These are phyloP conservation scores for Paramecium sonneborni DNA, from an alignment of 73 alveolate genomes.

Conservation along the genomic window DNA sequence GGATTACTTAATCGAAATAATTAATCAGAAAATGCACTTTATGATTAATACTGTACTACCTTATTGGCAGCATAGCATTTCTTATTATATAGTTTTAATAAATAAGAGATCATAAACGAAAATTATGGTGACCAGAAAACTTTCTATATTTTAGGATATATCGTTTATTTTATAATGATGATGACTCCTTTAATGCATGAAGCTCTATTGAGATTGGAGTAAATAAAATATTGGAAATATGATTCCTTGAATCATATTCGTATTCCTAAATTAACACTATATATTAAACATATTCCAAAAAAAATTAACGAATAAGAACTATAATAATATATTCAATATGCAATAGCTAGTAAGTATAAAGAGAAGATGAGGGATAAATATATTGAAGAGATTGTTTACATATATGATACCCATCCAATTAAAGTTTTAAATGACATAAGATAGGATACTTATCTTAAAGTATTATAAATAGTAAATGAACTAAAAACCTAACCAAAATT, in stretches of 20 bases:
- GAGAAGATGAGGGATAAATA: neutral
- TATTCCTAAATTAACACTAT: neutral
- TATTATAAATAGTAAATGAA: neutral
- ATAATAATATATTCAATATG: neutral
- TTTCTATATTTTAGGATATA: neutral
- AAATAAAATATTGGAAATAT: constrained; percentile 31
- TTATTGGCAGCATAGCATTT: constrained; percentile 3
- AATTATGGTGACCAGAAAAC: neutral
- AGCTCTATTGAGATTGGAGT: neutral
- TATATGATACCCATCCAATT: constrained; percentile 39
- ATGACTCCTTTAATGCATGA: constrained; percentile 57
- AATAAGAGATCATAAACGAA: neutral
- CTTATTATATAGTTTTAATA: neutral
- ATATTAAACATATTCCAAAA: constrained; percentile 42
- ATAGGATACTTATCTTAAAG: neutral
- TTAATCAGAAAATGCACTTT: neutral
- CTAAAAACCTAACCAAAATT: neutral
- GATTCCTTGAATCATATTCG: constrained; percentile 10
- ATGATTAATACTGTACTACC: neutral
- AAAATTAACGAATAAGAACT: constrained; percentile 20
- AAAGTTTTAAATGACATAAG: constrained; percentile 4
- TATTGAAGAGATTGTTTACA: constrained; percentile 39
- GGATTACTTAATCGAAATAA: neutral
- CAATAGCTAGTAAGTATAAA: neutral
- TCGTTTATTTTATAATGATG: neutral